These are phyloP conservation scores for Ambispora gerdemannii DNA, from an alignment of 192 early-diverging fungal species.

Conservation along the genomic window DNA sequence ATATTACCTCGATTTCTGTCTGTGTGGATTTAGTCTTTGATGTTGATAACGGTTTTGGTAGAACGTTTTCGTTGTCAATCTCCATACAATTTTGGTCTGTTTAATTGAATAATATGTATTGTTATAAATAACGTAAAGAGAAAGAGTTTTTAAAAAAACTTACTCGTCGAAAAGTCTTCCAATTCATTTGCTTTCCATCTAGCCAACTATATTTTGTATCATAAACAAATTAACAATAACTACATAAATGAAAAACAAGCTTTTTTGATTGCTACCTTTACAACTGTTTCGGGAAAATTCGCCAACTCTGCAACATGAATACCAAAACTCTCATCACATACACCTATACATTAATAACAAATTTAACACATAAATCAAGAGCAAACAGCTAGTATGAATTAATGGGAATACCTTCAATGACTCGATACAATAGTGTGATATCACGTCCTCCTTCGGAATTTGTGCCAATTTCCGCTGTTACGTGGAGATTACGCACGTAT, in stretches of 20 bases:
- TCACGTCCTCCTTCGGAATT: conserved; percentile 40
- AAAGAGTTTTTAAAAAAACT: background rate
- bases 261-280: conserved; percentile 36
- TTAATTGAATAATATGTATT: conserved; percentile 3
- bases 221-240: background rate
- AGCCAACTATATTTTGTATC: conserved; percentile 51
- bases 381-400: background rate
- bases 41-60: conserved; percentile 3
- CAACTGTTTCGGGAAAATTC: conserved; percentile 80
- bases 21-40: conserved; percentile 38
- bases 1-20: conserved; percentile 45
- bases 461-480: conserved; percentile 61
- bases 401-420: conserved; percentile 58
- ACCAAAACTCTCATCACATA: conserved; percentile 96
- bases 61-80: conserved; percentile 39
- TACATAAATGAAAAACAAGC: background rate
- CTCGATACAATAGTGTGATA: conserved; percentile 90
- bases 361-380: conserved; percentile 14
- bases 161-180: conserved; percentile 64
- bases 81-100: conserved; percentile 33
- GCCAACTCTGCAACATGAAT: conserved; percentile 97
- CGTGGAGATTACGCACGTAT: conserved; percentile 85
- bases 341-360: conserved; percentile 40
- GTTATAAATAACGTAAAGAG: background rate
- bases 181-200: conserved; percentile 84